Base-by-base conservation (phyloP, 2,329 filamentous ascomycete genomes). In the Tolypocladium paradoxum region DNA sequence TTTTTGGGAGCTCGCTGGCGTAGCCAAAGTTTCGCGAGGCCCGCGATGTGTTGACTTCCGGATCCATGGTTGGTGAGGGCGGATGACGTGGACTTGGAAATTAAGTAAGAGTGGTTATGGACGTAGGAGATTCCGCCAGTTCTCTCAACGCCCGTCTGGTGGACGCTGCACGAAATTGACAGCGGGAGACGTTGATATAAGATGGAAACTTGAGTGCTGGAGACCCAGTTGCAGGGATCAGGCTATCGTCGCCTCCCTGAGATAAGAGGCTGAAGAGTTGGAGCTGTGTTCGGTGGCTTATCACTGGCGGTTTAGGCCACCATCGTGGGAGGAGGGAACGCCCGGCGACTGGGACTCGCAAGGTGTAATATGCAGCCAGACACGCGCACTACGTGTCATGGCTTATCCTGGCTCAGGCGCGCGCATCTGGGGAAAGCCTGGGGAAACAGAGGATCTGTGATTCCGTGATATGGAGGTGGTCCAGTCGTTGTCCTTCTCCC, bases 1-100 rank as follows among this genome's bases (percentile, higher is more conserved):
- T 75, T 48, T 76, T 72, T 49, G 73, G 70, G 35, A 79, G 66
- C 57, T 79, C 73, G 58, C 70, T 65, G 65, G 73, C 76, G 66
- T 78, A 75, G 58, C 76, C 76, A 24, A 78, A 46, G 43, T 46
- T 46, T 29, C 43, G 43, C 43, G 43, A 29, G 27, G 18, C 43
- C 16, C 43, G 24, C 43, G 43, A 11, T 6, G 43, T 16, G 43
- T 31, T 29, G 16, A 46, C 43, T 46, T 46, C 43, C 2, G 24
- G 43, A 29, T 46, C 43, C 43, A 46, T 46, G 24, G 6, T 18
- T 11, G 43, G 43, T 24, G 24, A 46, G 24, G 24, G 27, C 8
- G 16, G 24, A 6, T 2, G 6, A 2, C 29, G 24, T n/a, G 16
- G 43, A 11, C 16, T 46, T 4, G 43, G 7, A 12, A 7, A n/a